Evolutionary conservation across 352 stramenopile species (phyloP), one percentile per base, ranked within the genome.

Genomic region (Albugo laibachii): DNA sequence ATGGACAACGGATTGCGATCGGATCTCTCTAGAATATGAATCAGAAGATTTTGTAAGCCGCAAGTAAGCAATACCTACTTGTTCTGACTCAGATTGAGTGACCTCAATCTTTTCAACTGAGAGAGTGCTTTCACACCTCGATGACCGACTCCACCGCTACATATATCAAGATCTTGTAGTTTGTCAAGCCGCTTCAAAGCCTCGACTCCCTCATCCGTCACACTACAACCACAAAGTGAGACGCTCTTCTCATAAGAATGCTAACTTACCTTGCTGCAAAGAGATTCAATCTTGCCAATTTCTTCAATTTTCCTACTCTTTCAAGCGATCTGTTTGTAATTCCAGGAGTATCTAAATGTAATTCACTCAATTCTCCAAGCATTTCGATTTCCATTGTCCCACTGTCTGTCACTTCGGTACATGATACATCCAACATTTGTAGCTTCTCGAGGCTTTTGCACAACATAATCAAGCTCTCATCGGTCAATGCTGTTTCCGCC

Each of bases 1-100:
- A 53, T 63, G 63, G 48, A 69, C 66, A 15, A 84, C 45, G 13
- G 65, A 79, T 57, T 82, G 83, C 48, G 63, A 56, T 13, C 69
- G 66, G 37, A 87, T 82, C 52, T 80, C 72, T 63, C 74, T 87
- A 49, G 14, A 45, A 16, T 24, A 18, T 13, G n/a, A 48, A 41
- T 41, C 40, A 16, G 42, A 5, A 19, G 15, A 4, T 16, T 4
- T 41, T 5, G n/a, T n/a, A n/a, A 35, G 14, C 14, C 18, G 20
- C 18, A 21, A 47, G 2, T 13, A 11, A 24, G 11, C 12, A 53
- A 5, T 12, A 5, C 49, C 0, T 45, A 73, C 75, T 67, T 71
- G 63, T 88, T 88, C 50, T 88, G 75, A 55, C 72, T 83, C 52
- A 88, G 41, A 48, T 88, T 88, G 39, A 88, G 58, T n/a, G 66